Evolutionary conservation across 1,139 yeast genomes (phyloP).

Genomic region (Scheffersomyces insectosa): DNA sequence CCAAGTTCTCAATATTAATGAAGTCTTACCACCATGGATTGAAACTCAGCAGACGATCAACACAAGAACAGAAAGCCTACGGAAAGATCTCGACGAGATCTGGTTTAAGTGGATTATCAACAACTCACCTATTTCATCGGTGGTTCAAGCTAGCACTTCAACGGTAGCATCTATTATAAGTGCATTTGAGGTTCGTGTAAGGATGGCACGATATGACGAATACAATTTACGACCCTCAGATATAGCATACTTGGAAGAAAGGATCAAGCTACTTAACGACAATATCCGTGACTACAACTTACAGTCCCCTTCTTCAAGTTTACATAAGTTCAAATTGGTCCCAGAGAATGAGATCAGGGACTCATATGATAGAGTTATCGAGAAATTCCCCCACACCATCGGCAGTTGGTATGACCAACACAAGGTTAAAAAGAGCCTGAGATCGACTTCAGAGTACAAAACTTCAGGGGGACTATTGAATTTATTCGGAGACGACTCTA

Average conservation of each 20-base stretch:
- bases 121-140: conserved; percentile 8
- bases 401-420: conserved; percentile 21
- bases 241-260: conserved; percentile 39
- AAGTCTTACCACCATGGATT: conserved; percentile 86
- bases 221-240: conserved; percentile 14
- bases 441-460: neutral
- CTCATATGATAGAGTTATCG: conserved; percentile 10
- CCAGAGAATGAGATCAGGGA: conserved; percentile 51
- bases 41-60: conserved; percentile 70
- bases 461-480: conserved; percentile 9
- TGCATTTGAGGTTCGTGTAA: conserved; percentile 3
- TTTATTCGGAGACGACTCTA: conserved; percentile 10
- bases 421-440: conserved; percentile 8
- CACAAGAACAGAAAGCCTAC: conserved; percentile 43
- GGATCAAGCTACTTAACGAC: conserved; percentile 54
- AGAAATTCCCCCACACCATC: conserved; percentile 10
- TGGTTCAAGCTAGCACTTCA: conserved; percentile 1
- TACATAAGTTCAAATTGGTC: conserved; percentile 67
- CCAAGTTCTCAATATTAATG: conserved; percentile 69
- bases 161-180: conserved; percentile 1
- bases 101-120: conserved; percentile 45
- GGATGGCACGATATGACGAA: conserved; percentile 1
- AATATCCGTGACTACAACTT: conserved; percentile 71
- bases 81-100: conserved; percentile 41
- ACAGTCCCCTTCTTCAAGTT: conserved; percentile 69